Conservation (phyloP, 371 early-diverging fungal species). For the Zychaea mexicana region DNA sequence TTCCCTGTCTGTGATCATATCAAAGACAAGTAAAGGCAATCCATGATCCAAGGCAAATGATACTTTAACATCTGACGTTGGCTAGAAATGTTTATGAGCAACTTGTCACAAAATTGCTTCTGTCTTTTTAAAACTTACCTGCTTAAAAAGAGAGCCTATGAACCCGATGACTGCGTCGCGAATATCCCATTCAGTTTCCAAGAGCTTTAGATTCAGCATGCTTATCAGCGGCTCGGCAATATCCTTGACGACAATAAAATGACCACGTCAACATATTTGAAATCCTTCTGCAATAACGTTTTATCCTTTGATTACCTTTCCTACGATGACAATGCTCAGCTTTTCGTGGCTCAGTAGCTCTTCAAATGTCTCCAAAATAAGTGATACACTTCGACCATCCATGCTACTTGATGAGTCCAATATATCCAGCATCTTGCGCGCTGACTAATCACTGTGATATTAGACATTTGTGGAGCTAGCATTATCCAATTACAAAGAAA, state of each 20-base stretch:
- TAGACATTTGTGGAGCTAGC: no score
- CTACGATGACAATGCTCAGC: slow-evolving; percentile 28
- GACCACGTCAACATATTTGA: not conserved
- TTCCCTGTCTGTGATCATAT: slow-evolving; percentile 53
- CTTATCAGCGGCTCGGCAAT: slow-evolving; percentile 27
- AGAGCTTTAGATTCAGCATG: slow-evolving; percentile 40
- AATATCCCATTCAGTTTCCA: slow-evolving; percentile 62
- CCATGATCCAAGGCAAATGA: slow-evolving; percentile 50
- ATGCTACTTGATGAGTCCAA: slow-evolving; percentile 18
- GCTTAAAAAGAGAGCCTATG: slow-evolving; percentile 51
- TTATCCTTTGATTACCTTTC: slow-evolving; percentile 16
- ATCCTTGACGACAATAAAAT: not conserved
- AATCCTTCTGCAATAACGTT: not conserved
- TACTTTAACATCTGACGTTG: slow-evolving; percentile 23
- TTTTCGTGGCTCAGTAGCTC: slow-evolving; percentile 41
- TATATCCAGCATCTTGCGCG: not conserved
- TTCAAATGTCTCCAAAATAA: slow-evolving; percentile 46
- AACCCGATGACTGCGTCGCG: slow-evolving; percentile 60
- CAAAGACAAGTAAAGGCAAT: slow-evolving; percentile 44
- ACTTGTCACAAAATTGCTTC: not conserved
- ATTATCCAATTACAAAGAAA: no score
- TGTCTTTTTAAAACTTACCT: not conserved
- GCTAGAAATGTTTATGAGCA: slow-evolving; percentile 2
- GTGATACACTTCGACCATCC: slow-evolving; percentile 39
- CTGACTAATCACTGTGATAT: no score